These are phyloP conservation scores for Galium porrigens DNA, from an alignment of 305 asterid genomes.

Conservation along the genomic window DNA sequence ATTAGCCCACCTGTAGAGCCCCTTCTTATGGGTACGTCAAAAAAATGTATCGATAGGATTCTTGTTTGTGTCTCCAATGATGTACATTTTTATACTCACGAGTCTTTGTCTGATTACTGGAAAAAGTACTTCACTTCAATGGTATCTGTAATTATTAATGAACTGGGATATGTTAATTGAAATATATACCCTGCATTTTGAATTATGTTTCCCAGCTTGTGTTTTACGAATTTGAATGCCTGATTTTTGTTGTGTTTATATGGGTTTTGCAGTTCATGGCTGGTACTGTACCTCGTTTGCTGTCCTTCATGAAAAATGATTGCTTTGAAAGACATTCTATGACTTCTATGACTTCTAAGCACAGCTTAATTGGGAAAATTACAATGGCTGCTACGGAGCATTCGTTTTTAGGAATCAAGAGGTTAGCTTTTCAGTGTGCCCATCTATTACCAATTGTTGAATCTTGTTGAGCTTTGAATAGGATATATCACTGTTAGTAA, in stretches of 20 bases:
- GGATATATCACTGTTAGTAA: not conserved
- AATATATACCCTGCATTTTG: not conserved
- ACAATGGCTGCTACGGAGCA: not conserved
- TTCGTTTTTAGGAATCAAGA: slow-evolving; percentile 4
- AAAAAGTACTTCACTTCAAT: not conserved
- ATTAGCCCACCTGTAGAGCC: not conserved
- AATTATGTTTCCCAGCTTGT: not conserved
- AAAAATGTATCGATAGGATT: not conserved
- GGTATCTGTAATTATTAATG: not conserved
- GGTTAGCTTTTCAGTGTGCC: slow-evolving; percentile 8
- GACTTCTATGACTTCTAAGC: not conserved
- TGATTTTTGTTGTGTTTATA: not conserved
- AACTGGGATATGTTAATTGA: not conserved
- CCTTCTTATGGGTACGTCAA: not conserved
- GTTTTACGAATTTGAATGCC: not conserved
- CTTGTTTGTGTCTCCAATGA: not conserved
- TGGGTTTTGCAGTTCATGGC: slow-evolving; percentile 11
- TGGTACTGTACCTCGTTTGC: not conserved
- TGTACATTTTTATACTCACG: not conserved
- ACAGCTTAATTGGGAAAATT: not conserved
- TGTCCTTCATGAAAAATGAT: slow-evolving; percentile 7
- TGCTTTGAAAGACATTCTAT: slow-evolving; percentile 11
- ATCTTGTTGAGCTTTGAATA: not conserved
- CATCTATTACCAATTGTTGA: not conserved
- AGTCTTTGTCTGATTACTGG: not conserved